Evolutionary conservation across 257 asterid genomes (phyloP).

Genomic region (Plantago major): DNA sequence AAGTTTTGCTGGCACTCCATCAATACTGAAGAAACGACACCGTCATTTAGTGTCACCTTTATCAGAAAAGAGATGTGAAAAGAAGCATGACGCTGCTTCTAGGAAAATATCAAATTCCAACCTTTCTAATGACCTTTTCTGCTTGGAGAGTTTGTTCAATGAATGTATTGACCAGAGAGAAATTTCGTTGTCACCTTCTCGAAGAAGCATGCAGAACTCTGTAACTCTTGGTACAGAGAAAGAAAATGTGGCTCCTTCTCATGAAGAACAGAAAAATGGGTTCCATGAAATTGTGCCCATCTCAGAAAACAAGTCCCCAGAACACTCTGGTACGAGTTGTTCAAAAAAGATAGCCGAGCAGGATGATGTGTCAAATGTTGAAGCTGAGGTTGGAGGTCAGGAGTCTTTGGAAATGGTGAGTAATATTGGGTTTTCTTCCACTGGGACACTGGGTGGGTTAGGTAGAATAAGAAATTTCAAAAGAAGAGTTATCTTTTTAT

Average conservation of each 20-base stretch:
- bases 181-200: constrained; percentile 23
- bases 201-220: constrained; percentile 22
- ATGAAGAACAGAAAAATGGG: constrained; percentile 8
- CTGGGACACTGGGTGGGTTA: no score
- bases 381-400: constrained; percentile 27
- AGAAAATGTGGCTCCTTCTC: constrained; percentile 47
- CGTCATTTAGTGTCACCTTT: constrained; percentile 86
- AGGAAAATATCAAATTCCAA: constrained; percentile 35
- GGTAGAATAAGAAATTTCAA: no score
- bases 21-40: constrained; percentile 84
- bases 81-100: constrained; percentile 52
- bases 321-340: no score
- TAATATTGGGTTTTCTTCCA: constrained; percentile 16
- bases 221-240: constrained; percentile 40
- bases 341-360: no score
- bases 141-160: constrained; percentile 63
- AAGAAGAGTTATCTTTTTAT: no score
- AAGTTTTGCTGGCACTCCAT: constrained; percentile 74
- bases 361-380: constrained; percentile 10
- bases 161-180: constrained; percentile 40
- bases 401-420: constrained; percentile 40
- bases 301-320: no score
- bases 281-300: no score
- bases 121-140: constrained; percentile 46
- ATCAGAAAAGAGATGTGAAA: constrained; percentile 74